Evolutionary conservation across 768 basidiomycete species (phyloP).

Genomic region (Pholiota microspora): DNA sequence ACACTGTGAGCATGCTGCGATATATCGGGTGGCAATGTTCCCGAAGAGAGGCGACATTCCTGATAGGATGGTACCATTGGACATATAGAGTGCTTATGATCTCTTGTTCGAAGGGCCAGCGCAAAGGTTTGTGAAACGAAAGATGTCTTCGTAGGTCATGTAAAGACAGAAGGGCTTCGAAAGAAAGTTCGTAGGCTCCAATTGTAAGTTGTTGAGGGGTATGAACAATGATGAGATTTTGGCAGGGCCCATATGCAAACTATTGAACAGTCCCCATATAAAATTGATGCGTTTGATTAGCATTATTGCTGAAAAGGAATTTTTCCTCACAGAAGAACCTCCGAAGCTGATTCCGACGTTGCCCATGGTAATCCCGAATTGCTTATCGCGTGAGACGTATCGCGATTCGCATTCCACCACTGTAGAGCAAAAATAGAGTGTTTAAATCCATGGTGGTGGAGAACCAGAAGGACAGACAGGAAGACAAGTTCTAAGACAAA

Average conservation of each 20-base stretch:
- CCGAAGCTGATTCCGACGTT: slow-evolving; percentile 1
- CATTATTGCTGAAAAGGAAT: neutral
- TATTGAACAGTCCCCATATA: neutral
- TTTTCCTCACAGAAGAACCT: neutral
- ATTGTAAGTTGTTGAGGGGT: neutral
- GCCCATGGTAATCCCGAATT: slow-evolving; percentile 9
- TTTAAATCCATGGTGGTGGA: neutral
- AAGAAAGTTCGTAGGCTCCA: neutral
- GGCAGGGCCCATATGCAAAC: neutral
- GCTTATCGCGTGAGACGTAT: slow-evolving; percentile 18
- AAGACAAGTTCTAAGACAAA: neutral
- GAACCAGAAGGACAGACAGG: neutral
- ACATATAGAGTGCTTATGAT: neutral
- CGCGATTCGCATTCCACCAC: neutral
- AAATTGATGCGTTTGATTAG: neutral
- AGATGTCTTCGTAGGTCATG: neutral
- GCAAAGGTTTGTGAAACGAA: neutral
- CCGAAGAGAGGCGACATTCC: slow-evolving; percentile 9
- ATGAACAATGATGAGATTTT: neutral
- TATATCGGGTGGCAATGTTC: slow-evolving; percentile 11
- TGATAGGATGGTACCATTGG: slow-evolving; percentile 8
- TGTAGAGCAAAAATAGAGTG: neutral
- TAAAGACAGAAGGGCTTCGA: neutral
- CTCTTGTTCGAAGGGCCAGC: neutral
- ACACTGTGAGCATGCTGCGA: slow-evolving; percentile 12